Percentiles rank a stretch among this genome's conserved stretches.
Conservation (phyloP, 1,284 basidiomycete species). For the Apiotrichum porosum region DNA sequence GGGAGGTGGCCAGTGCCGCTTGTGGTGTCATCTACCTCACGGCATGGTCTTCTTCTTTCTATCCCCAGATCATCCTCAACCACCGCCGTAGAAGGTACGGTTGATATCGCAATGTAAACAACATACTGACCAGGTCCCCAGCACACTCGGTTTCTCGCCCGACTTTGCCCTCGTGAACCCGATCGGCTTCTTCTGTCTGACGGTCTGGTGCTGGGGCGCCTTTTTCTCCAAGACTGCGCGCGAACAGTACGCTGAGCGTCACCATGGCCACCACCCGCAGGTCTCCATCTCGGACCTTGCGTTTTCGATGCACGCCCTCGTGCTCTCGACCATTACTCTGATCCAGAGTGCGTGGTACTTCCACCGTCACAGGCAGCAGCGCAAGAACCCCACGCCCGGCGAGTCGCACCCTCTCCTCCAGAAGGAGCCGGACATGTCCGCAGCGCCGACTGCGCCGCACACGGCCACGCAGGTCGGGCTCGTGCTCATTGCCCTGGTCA, state of each 20-base stretch:
- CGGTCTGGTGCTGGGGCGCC: slow-evolving; percentile 46
- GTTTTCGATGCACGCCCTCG: slow-evolving; percentile 47
- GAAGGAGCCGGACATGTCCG: background rate
- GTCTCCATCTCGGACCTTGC: slow-evolving; percentile 48
- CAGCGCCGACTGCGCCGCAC: slow-evolving; percentile 22
- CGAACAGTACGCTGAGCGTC: slow-evolving; percentile 44
- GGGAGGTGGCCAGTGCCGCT: slow-evolving; percentile 13
- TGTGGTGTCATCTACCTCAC: slow-evolving; percentile 44
- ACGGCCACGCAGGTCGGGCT: slow-evolving; percentile 24
- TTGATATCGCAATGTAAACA: background rate
- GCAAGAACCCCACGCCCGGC: slow-evolving; percentile 1
- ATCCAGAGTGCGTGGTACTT: slow-evolving; percentile 33
- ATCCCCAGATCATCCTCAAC: slow-evolving; percentile 51
- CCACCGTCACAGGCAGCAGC: slow-evolving; percentile 3
- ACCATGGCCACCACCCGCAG: slow-evolving; percentile 48
- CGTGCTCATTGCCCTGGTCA: slow-evolving; percentile 20
- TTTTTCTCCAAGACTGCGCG: slow-evolving; percentile 41
- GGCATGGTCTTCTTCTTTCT: slow-evolving; percentile 49
- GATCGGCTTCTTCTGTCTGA: slow-evolving; percentile 48
- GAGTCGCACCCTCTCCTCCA: slow-evolving; percentile 1
- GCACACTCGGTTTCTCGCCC: slow-evolving; percentile 44
- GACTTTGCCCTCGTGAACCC: slow-evolving; percentile 52
- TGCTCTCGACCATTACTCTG: slow-evolving; percentile 31
- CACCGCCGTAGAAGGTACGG: slow-evolving; percentile 46
- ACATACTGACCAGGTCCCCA: background rate